Conservation (phyloP, 2,329 filamentous ascomycete species). For the Colletotrichum zoysiae region DNA sequence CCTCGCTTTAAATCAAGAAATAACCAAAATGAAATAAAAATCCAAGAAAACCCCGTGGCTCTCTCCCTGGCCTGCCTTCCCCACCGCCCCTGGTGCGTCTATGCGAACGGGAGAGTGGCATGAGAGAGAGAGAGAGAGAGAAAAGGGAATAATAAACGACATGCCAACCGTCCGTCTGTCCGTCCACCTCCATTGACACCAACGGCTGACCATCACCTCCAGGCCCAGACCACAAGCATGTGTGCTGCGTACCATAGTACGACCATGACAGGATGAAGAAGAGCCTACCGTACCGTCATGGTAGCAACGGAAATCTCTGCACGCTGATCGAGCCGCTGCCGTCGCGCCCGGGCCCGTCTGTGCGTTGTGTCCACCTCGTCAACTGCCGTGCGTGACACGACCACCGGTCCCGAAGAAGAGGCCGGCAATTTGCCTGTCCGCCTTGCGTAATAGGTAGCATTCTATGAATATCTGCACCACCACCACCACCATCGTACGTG, state of each 20-base stretch:
- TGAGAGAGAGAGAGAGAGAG: not conserved
- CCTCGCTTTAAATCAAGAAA: slow-evolving; percentile 2
- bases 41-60: not conserved
- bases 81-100: not conserved
- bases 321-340: slow-evolving; percentile 6
- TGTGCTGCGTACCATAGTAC: too few relatives aligned
- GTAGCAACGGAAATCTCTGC: not conserved
- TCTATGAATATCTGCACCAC: too few relatives aligned
- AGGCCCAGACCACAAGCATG: slow-evolving; percentile 2
- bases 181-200: not conserved
- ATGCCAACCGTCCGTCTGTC: not conserved
- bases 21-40: not conserved
- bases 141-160: not conserved
- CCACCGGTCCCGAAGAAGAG: not conserved
- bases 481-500: too few relatives aligned
- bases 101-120: not conserved
- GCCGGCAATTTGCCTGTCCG: not conserved
- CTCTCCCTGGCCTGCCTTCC: not conserved
- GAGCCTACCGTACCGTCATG: not conserved
- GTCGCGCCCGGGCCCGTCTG: slow-evolving; percentile 19
- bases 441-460: not conserved
- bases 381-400: not conserved
- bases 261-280: not conserved
- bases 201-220: not conserved
- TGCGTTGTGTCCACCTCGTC: slow-evolving; percentile 7